Base-by-base conservation (phyloP, 1,139 yeast species). In the Casaregolazyma lundiana region DNA sequence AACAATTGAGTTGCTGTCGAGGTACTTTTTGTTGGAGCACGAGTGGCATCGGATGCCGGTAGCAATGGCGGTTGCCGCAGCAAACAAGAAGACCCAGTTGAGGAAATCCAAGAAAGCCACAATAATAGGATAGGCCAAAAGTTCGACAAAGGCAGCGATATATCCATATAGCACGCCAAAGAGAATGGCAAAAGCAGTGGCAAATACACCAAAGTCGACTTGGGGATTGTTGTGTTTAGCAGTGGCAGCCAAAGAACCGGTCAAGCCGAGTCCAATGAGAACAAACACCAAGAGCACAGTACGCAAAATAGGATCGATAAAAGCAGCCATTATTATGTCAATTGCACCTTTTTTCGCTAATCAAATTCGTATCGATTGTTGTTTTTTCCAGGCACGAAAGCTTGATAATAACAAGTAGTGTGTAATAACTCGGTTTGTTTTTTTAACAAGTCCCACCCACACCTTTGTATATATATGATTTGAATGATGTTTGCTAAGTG, bases 11-110 rank as follows among this genome's bases (percentile, higher is more conserved):
- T 90, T 88, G 58, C 57, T 39, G 58, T 80, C 73, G 56, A 88
- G 54, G 76, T 87, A 89, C 48, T 48, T 56, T 52, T 73, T 57
- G 79, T 88, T 85, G 58, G 71, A 50, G 76, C 98, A 92, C 41
- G 95, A 84, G 77, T 89, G 96, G 53, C 75, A 77, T 68, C 88
- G 79, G 66, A 85, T 81, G 60, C 82, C 94, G 54, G 89, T 95
- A 49, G 97, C 97, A 66, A 92, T 73, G 46, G 96, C 96, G 49
- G 95, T 80, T 57, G 92, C 97, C 57, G 87, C 97, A 48, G 97
- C 81, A 70, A 92, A 87, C 51, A 96, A 82, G 80, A 92, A 90
- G 57, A 90, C 85, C 63, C 82, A 72, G 78, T 89, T 88, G 69
- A 92, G 74, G 70, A 88, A 82, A 76, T 92, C 98, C 63, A 87